Evolutionary conservation across 305 asterid genomes (phyloP).

Genomic region (Fraxinus paxiana): DNA sequence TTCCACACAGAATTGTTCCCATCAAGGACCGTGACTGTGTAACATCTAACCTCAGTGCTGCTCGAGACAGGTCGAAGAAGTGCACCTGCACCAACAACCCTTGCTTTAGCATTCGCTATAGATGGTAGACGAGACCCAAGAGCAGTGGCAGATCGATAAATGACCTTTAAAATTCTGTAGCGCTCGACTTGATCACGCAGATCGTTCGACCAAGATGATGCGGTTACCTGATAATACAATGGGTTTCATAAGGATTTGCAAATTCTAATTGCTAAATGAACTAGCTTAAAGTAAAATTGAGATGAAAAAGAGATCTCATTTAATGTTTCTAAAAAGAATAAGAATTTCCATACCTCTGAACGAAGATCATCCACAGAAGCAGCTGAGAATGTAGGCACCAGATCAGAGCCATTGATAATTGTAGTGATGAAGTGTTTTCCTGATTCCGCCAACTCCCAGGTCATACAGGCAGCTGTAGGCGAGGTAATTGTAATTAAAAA

Average conservation of each 20-base stretch:
- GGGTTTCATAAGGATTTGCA: conserved; percentile 5
- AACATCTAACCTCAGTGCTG: conserved; percentile 58
- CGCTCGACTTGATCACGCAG: conserved; percentile 85
- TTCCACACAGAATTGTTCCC: not conserved
- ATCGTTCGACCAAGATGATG: conserved; percentile 85
- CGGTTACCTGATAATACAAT: conserved; percentile 54
- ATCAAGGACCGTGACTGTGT: not conserved
- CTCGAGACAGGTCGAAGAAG: conserved; percentile 81
- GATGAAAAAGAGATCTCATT: not conserved
- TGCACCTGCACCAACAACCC: conserved; percentile 87
- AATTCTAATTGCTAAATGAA: conserved; percentile 20
- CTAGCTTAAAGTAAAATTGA: not conserved
- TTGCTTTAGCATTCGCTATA: conserved; percentile 72
- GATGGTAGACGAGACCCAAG: conserved; percentile 83
- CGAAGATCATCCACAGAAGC: conserved; percentile 86
- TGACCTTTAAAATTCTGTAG: conserved; percentile 54
- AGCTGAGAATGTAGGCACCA: conserved; percentile 83
- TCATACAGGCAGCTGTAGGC: conserved; percentile 81
- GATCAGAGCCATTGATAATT: conserved; percentile 77
- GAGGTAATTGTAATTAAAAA: conserved; percentile 6
- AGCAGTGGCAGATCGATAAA: conserved; percentile 81
- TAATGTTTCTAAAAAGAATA: not conserved
- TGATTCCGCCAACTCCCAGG: conserved; percentile 87
- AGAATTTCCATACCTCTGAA: conserved; percentile 56
- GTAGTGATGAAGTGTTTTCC: conserved; percentile 79